These are phyloP conservation scores for Diaporthe batatas DNA, from an alignment of 2,329 filamentous ascomycete species.

Conservation along the genomic window DNA sequence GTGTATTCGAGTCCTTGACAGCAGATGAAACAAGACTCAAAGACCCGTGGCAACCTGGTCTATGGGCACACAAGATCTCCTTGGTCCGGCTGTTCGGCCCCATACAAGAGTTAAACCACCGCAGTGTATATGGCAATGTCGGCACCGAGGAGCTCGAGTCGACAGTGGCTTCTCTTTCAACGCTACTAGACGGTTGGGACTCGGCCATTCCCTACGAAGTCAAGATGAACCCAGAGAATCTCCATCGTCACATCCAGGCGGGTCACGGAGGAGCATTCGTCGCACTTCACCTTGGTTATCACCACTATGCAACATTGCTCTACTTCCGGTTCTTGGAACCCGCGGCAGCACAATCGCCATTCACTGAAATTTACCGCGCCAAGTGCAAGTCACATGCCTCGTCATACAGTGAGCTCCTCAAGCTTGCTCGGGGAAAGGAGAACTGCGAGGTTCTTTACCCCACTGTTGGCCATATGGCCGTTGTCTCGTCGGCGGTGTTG, in stretches of 20 bases:
- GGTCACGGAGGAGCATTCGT: constrained; percentile 13
- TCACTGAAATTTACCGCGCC: background rate
- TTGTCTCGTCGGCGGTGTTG: constrained; percentile 4
- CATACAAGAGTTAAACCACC: constrained; percentile 9
- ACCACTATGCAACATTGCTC: constrained; percentile 10
- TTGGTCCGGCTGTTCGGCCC: background rate
- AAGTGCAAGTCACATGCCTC: constrained; percentile 12
- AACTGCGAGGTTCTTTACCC: constrained; percentile 9
- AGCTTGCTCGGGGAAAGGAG: constrained; percentile 1
- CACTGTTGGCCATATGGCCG: constrained; percentile 10
- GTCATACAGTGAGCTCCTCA: background rate
- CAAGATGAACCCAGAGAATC: constrained; percentile 4
- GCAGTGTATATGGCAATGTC: constrained; percentile 10
- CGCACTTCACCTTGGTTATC: constrained; percentile 7
- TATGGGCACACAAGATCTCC: constrained; percentile 20
- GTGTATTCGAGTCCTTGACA: background rate
- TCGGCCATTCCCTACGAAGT: background rate
- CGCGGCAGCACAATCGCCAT: background rate
- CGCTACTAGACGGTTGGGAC: background rate
- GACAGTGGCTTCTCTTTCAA: background rate
- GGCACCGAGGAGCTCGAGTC: background rate
- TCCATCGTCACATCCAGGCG: background rate
- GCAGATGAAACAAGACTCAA: background rate
- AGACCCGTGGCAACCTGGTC: background rate
- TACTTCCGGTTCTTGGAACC: constrained; percentile 7